Percentiles rank a stretch among this genome's conserved stretches.
These are phyloP conservation scores for Prunus davidiana DNA, from an alignment of 306 rosid species.

Conservation along the genomic window DNA sequence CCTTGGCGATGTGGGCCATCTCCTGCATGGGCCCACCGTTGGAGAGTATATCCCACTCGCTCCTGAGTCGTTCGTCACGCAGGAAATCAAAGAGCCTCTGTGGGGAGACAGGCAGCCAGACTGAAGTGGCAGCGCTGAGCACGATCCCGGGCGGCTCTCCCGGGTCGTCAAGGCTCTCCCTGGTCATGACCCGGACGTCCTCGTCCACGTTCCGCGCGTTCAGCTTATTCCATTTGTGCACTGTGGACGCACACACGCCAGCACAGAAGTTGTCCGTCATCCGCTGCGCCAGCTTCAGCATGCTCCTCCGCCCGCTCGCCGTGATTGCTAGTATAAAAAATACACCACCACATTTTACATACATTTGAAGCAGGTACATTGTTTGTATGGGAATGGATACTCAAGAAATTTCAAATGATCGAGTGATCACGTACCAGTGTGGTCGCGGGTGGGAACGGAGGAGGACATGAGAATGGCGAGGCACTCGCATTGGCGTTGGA, in stretches of 20 bases:
- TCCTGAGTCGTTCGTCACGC: slow-evolving; percentile 76
- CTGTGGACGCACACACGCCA: slow-evolving; percentile 89
- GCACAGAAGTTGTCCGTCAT: slow-evolving; percentile 98
- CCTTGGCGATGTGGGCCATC: slow-evolving; percentile 94
- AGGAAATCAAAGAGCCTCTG: slow-evolving; percentile 69
- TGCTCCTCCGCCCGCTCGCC: slow-evolving; percentile 70
- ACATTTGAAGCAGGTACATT: too few relatives aligned
- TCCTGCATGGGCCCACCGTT: slow-evolving; percentile 99
- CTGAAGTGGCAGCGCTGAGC: slow-evolving; percentile 87
- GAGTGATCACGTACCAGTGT: slow-evolving; percentile 34
- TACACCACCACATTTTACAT: not conserved
- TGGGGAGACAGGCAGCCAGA: slow-evolving; percentile 77
- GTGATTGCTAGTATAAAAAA: slow-evolving; percentile 49
- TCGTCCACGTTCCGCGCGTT: slow-evolving; percentile 69
- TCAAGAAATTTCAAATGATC: not conserved
- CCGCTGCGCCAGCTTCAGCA: slow-evolving; percentile 90
- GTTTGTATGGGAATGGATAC: not conserved
- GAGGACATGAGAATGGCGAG: slow-evolving; percentile 89
- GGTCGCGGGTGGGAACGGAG: slow-evolving; percentile 57
- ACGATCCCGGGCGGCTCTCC: slow-evolving; percentile 98
- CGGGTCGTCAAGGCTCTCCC: slow-evolving; percentile 88
- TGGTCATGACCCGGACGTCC: slow-evolving; percentile 89
- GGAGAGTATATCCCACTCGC: slow-evolving; percentile 96
- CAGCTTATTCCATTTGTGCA: slow-evolving; percentile 93
- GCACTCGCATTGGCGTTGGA: slow-evolving; percentile 90